Evolutionary conservation across 306 rosid genomes (phyloP), one percentile per base, ranked within the genome.

Genomic region (Vicia faba): DNA sequence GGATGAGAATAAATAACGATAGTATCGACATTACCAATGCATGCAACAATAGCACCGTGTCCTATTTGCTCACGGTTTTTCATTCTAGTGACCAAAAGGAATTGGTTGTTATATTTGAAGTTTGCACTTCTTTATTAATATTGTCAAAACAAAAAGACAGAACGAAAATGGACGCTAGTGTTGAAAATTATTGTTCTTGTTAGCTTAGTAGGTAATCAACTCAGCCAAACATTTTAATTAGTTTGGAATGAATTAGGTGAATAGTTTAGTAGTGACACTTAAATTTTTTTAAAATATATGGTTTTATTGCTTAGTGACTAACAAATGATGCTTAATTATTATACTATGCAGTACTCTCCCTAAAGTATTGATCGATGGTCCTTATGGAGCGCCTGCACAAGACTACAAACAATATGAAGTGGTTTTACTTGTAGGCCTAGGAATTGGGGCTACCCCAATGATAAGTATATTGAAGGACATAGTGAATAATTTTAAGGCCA

Each of bases 331-430:
- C 26, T 20, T 58, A n/a, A 12, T 39, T 12, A 39, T 72, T 8
- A 29, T 25, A 3, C 38, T 16, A 39, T 74, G 78, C 58, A 80
- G 82, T n/a, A 61, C 39, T 33, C 59, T 74, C 25, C 89, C 93
- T 5, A 87, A 58, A 66, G 83, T 87, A 12, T 33, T 84, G 25
- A 83, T 87, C 28, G 93, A 87, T 61, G 93, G 93, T 26, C 89
- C 93, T n/a, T 87, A 87, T 46, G 93, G 88, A 33, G 93, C 93
- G 0, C 89, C 93, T 8, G 87, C 93, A 11, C 93, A 87, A 69
- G 89, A 87, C 71, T 87, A 87, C 84, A 83, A 79, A 68, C 65
- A 78, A 11, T 87, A 80, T 29, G 93, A 87, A 44, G 88, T 84
- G 28, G 89, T 87, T 11, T 74, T 87, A 25, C 69, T 87, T 1